Base-by-base conservation (phyloP, 345 rosid species). In the Cardamine resedifolia region DNA sequence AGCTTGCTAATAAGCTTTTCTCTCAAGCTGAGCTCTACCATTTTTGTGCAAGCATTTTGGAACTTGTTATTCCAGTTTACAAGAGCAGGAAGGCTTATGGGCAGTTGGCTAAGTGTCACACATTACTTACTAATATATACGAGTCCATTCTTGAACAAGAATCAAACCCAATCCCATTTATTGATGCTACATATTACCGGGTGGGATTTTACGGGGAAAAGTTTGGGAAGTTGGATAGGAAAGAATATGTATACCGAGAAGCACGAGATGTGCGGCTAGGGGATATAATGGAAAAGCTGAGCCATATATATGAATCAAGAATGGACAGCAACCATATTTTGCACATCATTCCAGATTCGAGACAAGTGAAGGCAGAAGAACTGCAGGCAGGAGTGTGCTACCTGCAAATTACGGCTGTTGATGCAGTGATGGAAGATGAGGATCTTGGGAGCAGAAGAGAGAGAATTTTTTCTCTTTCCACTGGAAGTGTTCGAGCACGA, bases 391-490 rank as follows among this genome's bases (percentile, higher is more conserved):
- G 96, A 66, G 91, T 81, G 70, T 91, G 99, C 82, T 90, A 90
- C 82, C 81, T 95, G 76, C 99, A 95, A 82, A 95, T 95, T 28
- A 95, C 99, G 7, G 99, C 99, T 24, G 98, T 92, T 57, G 97
- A 95, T 81, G 86, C 97, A 12, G 99, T 95, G 72, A 88, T 95
- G 97, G 99, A 95, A 78, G 96, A 95, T 79, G 99, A 91, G 86
- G 99, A 95, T 81, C 85, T 91, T 71, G 99, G 99, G 63, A 95
- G 99, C 81, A 81, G 98, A 77, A 85, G 96, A 75, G 99, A 95
- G 78, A 87, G 99, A 56, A 95, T 91, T 67, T 90, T 91, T 61
- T 91, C 98, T 64, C 97, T 95, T 51, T 91, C 97, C 10, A 90
- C 99, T 26, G 96, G 99, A 65, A 88, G 96, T 58, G 91, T 91